phyloP scores from a whole-genome alignment of 176 grass and related monocot species.

The Guadua angustifolia region DNA sequence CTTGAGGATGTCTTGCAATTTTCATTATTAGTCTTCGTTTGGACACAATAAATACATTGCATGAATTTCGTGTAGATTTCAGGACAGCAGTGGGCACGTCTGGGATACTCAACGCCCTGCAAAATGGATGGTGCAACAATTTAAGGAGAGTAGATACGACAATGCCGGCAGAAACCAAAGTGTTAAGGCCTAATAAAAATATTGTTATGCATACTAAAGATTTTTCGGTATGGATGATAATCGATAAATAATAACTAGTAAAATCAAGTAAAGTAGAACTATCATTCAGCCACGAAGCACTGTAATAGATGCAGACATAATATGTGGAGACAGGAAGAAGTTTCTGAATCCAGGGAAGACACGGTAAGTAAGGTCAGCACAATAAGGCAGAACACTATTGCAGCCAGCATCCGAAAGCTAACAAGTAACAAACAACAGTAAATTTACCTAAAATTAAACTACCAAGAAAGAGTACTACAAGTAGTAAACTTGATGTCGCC shows the following conservation, averaged over 20 bases:
- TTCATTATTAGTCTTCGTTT: slow-evolving; percentile 66
- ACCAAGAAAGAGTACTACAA: neutral
- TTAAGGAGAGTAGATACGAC: neutral
- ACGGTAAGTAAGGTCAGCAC: neutral
- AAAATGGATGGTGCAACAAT: slow-evolving; percentile 15
- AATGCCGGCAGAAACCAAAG: neutral
- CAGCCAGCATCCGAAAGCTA: slow-evolving; percentile 8
- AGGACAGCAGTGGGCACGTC: slow-evolving; percentile 64
- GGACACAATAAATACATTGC: slow-evolving; percentile 85
- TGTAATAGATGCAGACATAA: neutral
- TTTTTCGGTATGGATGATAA: neutral
- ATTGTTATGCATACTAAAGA: neutral
- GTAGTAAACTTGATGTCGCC: neutral
- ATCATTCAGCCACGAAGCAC: neutral
- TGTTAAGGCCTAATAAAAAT: neutral
- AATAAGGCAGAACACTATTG: neutral
- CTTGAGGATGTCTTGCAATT: slow-evolving; percentile 49
- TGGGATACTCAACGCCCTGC: slow-evolving; percentile 56
- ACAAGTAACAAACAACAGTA: neutral
- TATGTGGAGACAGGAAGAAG: neutral
- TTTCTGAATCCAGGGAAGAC: slow-evolving; percentile 5
- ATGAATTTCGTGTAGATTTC: slow-evolving; percentile 52
- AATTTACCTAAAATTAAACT: slow-evolving; percentile 13
- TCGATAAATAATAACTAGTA: neutral
- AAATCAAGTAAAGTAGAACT: neutral